phyloP scores from a whole-genome alignment of 768 basidiomycete genomes.

The Guyanaporus albipodus region DNA sequence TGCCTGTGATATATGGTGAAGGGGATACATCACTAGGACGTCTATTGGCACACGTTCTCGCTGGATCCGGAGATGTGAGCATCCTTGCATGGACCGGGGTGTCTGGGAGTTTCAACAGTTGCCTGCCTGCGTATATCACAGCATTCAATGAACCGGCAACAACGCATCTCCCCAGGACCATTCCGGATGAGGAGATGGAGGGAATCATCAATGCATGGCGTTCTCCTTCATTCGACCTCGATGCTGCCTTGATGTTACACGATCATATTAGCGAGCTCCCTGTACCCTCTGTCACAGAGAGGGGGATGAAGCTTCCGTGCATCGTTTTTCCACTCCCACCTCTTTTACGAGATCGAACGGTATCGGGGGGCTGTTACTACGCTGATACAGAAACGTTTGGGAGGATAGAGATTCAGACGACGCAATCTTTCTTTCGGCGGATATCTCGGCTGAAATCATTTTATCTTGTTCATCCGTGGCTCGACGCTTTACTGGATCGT shows the following conservation, averaged over 20 bases:
- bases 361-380: background rate
- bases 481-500: background rate
- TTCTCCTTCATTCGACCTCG: background rate
- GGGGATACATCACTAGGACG: background rate
- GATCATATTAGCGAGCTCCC: background rate
- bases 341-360: background rate
- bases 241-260: background rate
- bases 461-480: conserved; percentile 3
- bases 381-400: background rate
- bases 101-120: background rate
- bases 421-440: background rate
- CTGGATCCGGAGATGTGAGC: background rate
- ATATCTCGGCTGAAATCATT: background rate
- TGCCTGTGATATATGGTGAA: background rate
- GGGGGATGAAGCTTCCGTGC: background rate
- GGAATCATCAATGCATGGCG: background rate
- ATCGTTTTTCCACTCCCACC: background rate
- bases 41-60: background rate
- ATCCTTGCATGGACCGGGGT: background rate
- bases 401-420: background rate
- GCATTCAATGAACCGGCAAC: background rate
- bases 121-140: background rate
- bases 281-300: background rate
- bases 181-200: background rate
- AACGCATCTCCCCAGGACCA: background rate